A percentile compares a stretch with the other conserved stretches of the same genome.
Conservation (phyloP, 495 filamentous ascomycete genomes). For the Apiosordaria backusii region DNA sequence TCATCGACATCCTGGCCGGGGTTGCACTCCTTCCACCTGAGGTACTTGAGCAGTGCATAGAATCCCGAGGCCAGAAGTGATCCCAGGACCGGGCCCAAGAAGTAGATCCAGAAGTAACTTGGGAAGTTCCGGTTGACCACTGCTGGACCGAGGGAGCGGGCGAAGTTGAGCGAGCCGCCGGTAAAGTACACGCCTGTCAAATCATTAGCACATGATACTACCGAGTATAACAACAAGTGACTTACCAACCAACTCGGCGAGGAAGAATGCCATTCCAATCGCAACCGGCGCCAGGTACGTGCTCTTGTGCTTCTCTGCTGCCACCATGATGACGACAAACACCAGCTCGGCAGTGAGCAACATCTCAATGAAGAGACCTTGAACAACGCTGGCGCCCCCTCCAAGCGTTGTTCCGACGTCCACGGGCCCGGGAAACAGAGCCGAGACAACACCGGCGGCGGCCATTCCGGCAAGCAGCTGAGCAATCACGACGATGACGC, state of each 20-base stretch:
- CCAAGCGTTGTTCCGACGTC: conserved; percentile 59
- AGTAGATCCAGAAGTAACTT: conserved; percentile 69
- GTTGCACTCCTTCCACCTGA: conserved; percentile 76
- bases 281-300: conserved; percentile 76
- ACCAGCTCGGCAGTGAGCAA: conserved; percentile 76
- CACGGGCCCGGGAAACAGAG: conserved; percentile 60
- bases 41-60: conserved; percentile 60
- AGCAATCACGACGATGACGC: conserved; percentile 47
- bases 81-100: conserved; percentile 55
- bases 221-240: conserved; percentile 45
- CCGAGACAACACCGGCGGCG: conserved; percentile 55
- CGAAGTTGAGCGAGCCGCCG: conserved; percentile 58
- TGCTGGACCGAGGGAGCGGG: conserved; percentile 53
- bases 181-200: conserved; percentile 61
- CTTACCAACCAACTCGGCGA: conserved; percentile 58
- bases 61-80: conserved; percentile 62
- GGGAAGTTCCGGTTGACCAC: conserved; percentile 60
- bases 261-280: conserved; percentile 70
- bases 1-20: conserved; percentile 35
- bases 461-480: conserved; percentile 59
- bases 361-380: conserved; percentile 74
- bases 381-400: conserved; percentile 52
- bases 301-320: conserved; percentile 75
- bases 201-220: conserved; percentile 65
- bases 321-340: conserved; percentile 77